Base-by-base conservation (phyloP, 2,329 filamentous ascomycete species). In the Phoma sp. region DNA sequence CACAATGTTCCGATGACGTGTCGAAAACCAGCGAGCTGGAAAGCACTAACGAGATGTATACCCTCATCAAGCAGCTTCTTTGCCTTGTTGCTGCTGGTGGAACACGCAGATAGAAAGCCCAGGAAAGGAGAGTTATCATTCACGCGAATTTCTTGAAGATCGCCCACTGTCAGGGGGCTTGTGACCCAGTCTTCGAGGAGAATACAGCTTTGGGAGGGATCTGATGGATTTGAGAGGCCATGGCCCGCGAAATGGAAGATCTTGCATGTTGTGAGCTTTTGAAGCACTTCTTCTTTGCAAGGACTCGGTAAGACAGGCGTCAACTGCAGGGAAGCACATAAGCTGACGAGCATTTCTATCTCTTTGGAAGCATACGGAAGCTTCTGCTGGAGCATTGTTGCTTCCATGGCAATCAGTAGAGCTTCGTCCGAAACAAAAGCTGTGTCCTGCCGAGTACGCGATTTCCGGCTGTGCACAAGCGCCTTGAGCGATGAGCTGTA, bases 171-270 rank as follows among this genome's bases (percentile, higher is more conserved):
- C 13, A 31, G 29, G 7, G 29, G 29, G 29, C 3, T 31, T 31
- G 13, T 31, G 8, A 10, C 29, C 29, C 29, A 9, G 29, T 31
- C 29, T 10, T 31, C 29, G 62, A 75, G 60, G 1, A 74, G 58
- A 2, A 77, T 54, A 38, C 17, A 46, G 55, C 74, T 76, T 39
- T 61, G 55, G 6, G 67, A 71, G 0, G 77, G 75, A 7, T 76
- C 69, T 0, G 4, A 3, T 0, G 22, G 4, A 48, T 77, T 49
- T 0, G 69, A 59, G 1, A 24, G 2, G 0, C 74, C 77, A 48
- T 78, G 77, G 6, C 78, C 74, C 1, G 78, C 77, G 46, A 81
- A 81, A 55, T 80, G 77, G 51, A 79, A 77, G 4, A 80, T 71
- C 10, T 64, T 58, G 59, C 71, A 75, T 0, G 25, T 40, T 3